Evolutionary conservation across 495 filamentous ascomycete genomes (phyloP).

Genomic region (Penicillium mononematosum): DNA sequence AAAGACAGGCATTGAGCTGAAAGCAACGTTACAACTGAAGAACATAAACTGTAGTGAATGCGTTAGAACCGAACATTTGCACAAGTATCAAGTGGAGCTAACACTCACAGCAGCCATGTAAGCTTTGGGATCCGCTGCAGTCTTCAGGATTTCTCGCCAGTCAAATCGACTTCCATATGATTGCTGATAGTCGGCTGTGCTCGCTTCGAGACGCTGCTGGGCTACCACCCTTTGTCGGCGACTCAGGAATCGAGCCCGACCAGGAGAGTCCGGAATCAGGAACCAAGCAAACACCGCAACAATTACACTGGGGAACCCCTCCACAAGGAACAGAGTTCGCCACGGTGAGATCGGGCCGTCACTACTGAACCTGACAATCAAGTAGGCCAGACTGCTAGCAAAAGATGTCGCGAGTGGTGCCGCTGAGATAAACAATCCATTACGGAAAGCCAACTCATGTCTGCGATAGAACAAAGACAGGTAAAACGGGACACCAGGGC

Average conservation of each 20-base stretch:
- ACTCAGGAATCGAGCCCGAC: constrained; percentile 49
- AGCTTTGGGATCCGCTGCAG: constrained; percentile 60
- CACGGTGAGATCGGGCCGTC: constrained; percentile 55
- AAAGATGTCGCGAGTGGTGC: constrained; percentile 67
- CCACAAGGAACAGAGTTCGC: constrained; percentile 59
- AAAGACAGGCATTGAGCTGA: constrained; percentile 59
- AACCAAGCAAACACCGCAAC: constrained; percentile 55
- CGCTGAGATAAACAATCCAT: constrained; percentile 61
- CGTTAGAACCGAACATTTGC: not conserved
- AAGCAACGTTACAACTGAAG: constrained; percentile 59
- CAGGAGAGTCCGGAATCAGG: constrained; percentile 55
- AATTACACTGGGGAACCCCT: constrained; percentile 61
- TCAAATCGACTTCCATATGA: constrained; percentile 34
- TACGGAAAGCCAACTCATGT: constrained; percentile 60
- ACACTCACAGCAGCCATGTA: constrained; percentile 63
- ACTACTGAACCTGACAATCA: constrained; percentile 51
- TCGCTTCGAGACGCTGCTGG: constrained; percentile 46
- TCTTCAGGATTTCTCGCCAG: constrained; percentile 52
- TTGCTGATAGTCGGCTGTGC: constrained; percentile 24
- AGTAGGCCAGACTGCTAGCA: constrained; percentile 62
- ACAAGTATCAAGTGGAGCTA: not conserved
- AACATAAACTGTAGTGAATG: constrained; percentile 48
- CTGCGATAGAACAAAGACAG: constrained; percentile 61
- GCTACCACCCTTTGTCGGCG: constrained; percentile 48
- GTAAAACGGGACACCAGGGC: constrained; percentile 62